Percentiles rank a stretch among this genome's conserved stretches.
phyloP scores from a whole-genome alignment of 768 basidiomycete species.

The Mycena filopes region DNA sequence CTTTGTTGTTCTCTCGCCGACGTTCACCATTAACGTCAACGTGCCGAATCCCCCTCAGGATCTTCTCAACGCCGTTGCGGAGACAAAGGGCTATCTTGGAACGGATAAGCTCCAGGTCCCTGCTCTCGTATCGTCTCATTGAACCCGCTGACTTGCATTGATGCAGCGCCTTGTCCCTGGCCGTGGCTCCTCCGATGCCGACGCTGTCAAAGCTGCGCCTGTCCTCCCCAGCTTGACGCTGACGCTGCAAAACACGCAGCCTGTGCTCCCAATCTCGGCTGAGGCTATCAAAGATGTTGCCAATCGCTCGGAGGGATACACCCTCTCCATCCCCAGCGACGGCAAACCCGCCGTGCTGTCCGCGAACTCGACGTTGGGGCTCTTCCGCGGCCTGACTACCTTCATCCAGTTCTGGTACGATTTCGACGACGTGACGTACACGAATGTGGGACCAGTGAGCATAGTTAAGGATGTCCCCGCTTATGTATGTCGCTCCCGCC shows the following conservation, averaged over 20 bases:
- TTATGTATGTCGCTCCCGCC: constrained; percentile 57
- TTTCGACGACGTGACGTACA: constrained; percentile 57
- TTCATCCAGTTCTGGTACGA: constrained; percentile 79
- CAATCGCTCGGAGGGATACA: constrained; percentile 69
- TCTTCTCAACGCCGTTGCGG: constrained; percentile 64
- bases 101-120: constrained; percentile 63
- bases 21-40: constrained; percentile 62
- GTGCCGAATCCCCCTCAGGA: constrained; percentile 61
- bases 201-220: constrained; percentile 50
- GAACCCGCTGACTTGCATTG: neutral
- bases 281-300: constrained; percentile 64
- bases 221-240: constrained; percentile 57
- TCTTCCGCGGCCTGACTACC: constrained; percentile 80
- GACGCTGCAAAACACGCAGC: constrained; percentile 45
- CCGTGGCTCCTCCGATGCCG: constrained; percentile 61
- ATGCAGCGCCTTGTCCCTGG: constrained; percentile 62
- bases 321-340: constrained; percentile 62
- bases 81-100: constrained; percentile 54
- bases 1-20: constrained; percentile 56
- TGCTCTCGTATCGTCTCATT: neutral
- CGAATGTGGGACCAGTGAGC: constrained; percentile 63
- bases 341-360: constrained; percentile 64
- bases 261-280: constrained; percentile 57
- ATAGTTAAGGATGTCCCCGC: constrained; percentile 71
- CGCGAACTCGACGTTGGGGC: constrained; percentile 73